Evolutionary conservation across 306 rosid species (phyloP), one percentile per base, ranked within the genome.

Genomic region (Comarum palustre): DNA sequence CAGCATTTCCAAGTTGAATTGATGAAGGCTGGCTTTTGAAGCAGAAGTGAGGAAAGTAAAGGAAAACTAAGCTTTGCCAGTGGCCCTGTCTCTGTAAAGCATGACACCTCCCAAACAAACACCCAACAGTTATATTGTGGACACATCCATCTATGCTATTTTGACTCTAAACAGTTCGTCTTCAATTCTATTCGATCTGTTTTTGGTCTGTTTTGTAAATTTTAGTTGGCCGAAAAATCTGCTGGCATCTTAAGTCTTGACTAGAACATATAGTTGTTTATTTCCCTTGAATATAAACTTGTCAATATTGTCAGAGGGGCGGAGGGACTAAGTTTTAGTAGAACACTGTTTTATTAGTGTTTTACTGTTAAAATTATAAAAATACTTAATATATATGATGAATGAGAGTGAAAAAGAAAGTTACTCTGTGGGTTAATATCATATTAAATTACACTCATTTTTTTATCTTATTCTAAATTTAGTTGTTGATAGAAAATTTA

Each of bases 221-320:
- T 69, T 22, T 48, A 42, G 38, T 50, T 50, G 66, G 36, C 16
- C 2, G 66, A 16, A 60, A 16, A 60, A 15, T 60, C 39, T 14
- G 22, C 12, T 31, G 38, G 10, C 19, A 60, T 60, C n/a, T 59
- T 60, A 16, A 60, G 22, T 13, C 66, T 60, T 60, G 66, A 31
- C 66, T 16, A 29, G 41, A 60, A 31, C 66, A 29, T 31, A 4
- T 13, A 60, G 66, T n/a, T 16, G 66, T 29, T 29, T 31, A 22
- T 60, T 59, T 59, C 65, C 1, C 29, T 6, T 15, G 65, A 34
- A 31, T 32, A 7, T 34, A 61, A 17, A 19, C 24, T 17, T 19
- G 67, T 62, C 45, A 62, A 62, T 39, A 39, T 62, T 62, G 67
- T 62, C 67, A 62, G n/a, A n/a, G n/a, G n/a, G n/a, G n/a, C n/a